phyloP scores from a whole-genome alignment of 805 yeast genomes.

The Wickerhamomyces kurtzmanii region DNA sequence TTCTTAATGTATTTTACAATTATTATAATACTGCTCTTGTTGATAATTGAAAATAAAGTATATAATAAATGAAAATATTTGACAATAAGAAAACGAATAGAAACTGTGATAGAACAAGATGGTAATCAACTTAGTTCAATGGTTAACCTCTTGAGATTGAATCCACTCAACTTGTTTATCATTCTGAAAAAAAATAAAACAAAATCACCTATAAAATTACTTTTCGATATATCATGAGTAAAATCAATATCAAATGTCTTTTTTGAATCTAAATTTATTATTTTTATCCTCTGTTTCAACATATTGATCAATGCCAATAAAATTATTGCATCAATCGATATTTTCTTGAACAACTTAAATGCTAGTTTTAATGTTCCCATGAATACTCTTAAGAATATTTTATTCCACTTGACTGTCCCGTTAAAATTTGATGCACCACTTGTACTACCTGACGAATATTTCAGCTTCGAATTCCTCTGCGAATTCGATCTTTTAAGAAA shows the following conservation, averaged over 20 bases:
- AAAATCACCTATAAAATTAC: conserved; percentile 5
- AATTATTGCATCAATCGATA: conserved; percentile 10
- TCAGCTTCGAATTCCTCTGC: conserved; percentile 1
- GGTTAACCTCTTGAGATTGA: conserved; percentile 11
- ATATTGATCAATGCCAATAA: conserved; percentile 11
- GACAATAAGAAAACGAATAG: no score
- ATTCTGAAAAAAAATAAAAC: conserved; percentile 6
- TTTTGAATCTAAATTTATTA: conserved; percentile 11
- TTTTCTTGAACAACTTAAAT: conserved; percentile 6
- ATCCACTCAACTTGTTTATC: conserved; percentile 8
- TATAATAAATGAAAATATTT: no score
- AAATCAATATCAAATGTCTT: conserved; percentile 7
- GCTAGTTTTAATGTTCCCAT: conserved; percentile 3
- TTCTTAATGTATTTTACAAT: no score
- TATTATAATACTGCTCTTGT: no score
- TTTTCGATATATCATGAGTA: conserved; percentile 2
- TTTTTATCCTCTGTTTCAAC: no score
- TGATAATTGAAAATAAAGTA: no score
- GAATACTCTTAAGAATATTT: conserved; percentile 6
- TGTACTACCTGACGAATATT: not conserved
- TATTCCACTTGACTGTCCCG: conserved; percentile 1
- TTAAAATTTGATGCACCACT: conserved; percentile 5
- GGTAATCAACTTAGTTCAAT: no score
- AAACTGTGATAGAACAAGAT: no score
- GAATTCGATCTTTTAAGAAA: conserved; percentile 4